These are phyloP conservation scores for Aspergillus affinis DNA, from an alignment of 495 filamentous ascomycete species.

Conservation along the genomic window DNA sequence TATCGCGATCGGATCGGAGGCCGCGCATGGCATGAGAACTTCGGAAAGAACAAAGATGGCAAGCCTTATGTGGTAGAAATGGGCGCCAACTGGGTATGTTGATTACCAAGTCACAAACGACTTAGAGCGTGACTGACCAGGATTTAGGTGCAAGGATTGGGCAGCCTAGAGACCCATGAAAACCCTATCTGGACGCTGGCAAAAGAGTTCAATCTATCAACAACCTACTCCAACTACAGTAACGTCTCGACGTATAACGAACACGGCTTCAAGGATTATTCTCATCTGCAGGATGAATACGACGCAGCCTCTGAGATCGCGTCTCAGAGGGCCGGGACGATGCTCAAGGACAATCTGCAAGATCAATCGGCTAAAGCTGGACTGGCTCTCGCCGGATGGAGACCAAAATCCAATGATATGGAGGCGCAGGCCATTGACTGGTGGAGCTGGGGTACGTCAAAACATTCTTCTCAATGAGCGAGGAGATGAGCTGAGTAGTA, in stretches of 20 bases:
- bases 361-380: constrained; percentile 60
- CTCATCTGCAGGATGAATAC: constrained; percentile 49
- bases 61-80: constrained; percentile 60
- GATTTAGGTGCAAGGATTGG: constrained; percentile 60
- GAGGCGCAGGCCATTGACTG: constrained; percentile 60
- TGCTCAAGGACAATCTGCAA: constrained; percentile 58
- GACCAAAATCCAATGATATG: constrained; percentile 54
- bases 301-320: constrained; percentile 50
- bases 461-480: neutral
- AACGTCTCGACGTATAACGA: constrained; percentile 60
- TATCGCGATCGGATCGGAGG: constrained; percentile 64
- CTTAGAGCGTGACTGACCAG: neutral
- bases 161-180: constrained; percentile 30
- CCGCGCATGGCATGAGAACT: constrained; percentile 52
- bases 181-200: constrained; percentile 70
- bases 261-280: constrained; percentile 51
- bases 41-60: constrained; percentile 52
- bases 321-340: constrained; percentile 54
- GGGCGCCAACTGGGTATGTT: constrained; percentile 62
- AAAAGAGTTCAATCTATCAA: constrained; percentile 59
- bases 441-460: constrained; percentile 48
- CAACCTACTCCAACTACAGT: constrained; percentile 60
- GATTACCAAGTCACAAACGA: neutral
- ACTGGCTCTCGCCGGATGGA: constrained; percentile 61
- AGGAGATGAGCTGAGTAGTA: neutral